Base-by-base conservation (phyloP, 768 basidiomycete species). In the Neoboletus magnificus region DNA sequence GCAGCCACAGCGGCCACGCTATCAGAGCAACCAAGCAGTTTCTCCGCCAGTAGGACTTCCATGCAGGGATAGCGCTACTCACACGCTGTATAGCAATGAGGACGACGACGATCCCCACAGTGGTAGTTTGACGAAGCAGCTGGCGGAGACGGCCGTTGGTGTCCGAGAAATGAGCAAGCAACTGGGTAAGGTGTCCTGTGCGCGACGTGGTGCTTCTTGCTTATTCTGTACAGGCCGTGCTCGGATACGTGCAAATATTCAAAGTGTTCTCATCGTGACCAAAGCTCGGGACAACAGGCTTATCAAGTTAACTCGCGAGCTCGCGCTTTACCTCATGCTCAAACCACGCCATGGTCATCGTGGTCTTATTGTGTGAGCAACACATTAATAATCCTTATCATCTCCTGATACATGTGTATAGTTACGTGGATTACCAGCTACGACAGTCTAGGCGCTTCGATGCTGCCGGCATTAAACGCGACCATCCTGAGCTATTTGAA, bases 101-200 rank as follows among this genome's bases (percentile, higher is more conserved):
- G 86, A 84, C 30, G 85, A 87, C 23, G 85, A 87, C 29, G 86
- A 90, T 23, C 86, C 85, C 43, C 84, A 83, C 58, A 82, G 81
- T 1, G 81, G 82, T 41, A 95, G 87, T 68, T 73, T 98, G 64
- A 98, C 97, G 7, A 87, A 83, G 67, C 92, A 94, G 62, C 79
- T 99, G 15, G 97, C 96, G 9, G 96, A 96, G 75, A 99, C 97
- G 20, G 97, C 97, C 18, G 91, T 93, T 13, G 90, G 93, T 37
- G 97, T 99, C 12, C 82, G 97, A 46, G 97, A 99, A 74, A 95
- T 98, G 93, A 96, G 93, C 83, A 96, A 96, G 72, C 92, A 96
- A 71, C 86, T 99, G 18, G 97, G 96, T 93, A 63, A 66, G 80
- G 75, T 29, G 35, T 59, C 46, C 41, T 50, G 36, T 51, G 47